Evolutionary conservation across 352 stramenopile species (phyloP).

Genomic region (Globisporangium lucens): DNA sequence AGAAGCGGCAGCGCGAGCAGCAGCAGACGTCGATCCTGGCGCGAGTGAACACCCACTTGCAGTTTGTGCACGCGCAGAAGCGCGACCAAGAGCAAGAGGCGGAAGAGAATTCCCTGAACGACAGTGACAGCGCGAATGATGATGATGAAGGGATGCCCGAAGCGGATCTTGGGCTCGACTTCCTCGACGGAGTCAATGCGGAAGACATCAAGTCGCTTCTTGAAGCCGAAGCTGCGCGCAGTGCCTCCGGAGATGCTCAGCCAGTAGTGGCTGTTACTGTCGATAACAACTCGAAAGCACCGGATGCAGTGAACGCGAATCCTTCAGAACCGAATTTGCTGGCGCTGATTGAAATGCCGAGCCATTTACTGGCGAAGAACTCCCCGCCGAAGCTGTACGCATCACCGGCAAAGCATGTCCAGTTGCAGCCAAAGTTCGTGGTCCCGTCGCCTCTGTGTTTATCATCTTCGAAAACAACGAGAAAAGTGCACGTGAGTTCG

Average conservation of each 20-base stretch:
- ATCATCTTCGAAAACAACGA: neutral
- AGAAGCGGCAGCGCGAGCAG: slow-evolving; percentile 14
- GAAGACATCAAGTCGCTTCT: slow-evolving; percentile 55
- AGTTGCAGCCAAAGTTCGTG: slow-evolving; percentile 15
- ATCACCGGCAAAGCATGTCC: slow-evolving; percentile 6
- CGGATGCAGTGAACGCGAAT: neutral
- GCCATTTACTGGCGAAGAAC: slow-evolving; percentile 19
- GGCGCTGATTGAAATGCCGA: slow-evolving; percentile 27
- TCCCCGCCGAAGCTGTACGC: slow-evolving; percentile 19
- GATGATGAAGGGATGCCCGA: slow-evolving; percentile 1
- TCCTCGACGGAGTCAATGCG: slow-evolving; percentile 46
- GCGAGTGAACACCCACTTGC: slow-evolving; percentile 37
- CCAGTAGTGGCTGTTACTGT: neutral
- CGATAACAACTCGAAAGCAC: neutral
- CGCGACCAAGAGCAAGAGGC: slow-evolving; percentile 26
- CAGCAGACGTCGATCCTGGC: slow-evolving; percentile 21
- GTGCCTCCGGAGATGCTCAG: neutral
- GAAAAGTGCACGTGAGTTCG: neutral
- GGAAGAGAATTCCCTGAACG: slow-evolving; percentile 19
- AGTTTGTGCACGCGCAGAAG: slow-evolving; percentile 36
- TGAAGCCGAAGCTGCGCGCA: slow-evolving; percentile 29
- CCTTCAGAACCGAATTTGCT: slow-evolving; percentile 1
- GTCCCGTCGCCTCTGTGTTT: neutral
- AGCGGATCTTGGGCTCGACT: slow-evolving; percentile 40
- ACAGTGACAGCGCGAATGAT: slow-evolving; percentile 12